These are phyloP conservation scores for Cladosporium austrohemisphaericum DNA, from an alignment of 2,329 filamentous ascomycete genomes.

Conservation along the genomic window DNA sequence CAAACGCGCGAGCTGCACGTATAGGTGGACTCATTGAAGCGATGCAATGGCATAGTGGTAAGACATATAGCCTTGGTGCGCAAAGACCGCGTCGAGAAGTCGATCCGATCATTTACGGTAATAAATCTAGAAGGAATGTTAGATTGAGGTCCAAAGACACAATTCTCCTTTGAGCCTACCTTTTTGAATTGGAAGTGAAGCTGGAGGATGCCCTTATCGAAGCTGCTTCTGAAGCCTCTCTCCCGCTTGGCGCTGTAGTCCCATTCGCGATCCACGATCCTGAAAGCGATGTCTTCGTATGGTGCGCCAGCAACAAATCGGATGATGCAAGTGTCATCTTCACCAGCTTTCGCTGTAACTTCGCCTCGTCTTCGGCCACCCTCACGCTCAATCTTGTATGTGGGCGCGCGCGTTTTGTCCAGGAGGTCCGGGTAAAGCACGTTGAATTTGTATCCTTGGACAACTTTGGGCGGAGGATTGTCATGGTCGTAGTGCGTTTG, in stretches of 20 bases:
- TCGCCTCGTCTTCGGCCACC: slow-evolving; percentile 84
- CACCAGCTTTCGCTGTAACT: slow-evolving; percentile 86
- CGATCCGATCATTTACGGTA: slow-evolving; percentile 40
- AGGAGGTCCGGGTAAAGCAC: slow-evolving; percentile 98
- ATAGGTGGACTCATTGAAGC: too few relatives aligned
- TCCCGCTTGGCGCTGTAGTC: slow-evolving; percentile 96
- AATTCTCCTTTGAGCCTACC: slow-evolving; percentile 46
- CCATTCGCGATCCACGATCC: slow-evolving; percentile 98
- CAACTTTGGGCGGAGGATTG: slow-evolving; percentile 94
- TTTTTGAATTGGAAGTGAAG: slow-evolving; percentile 99
- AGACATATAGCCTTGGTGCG: not conserved
- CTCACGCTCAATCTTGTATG: slow-evolving; percentile 92
- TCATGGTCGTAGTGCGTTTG: slow-evolving; percentile 99
- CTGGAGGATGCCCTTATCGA: slow-evolving; percentile 96
- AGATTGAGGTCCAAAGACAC: slow-evolving; percentile 15
- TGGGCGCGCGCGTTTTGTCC: slow-evolving; percentile 90
- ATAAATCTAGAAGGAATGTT: slow-evolving; percentile 39
- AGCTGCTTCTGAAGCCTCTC: slow-evolving; percentile 90
- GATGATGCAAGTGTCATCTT: slow-evolving; percentile 95
- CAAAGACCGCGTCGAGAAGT: not conserved
- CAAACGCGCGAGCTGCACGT: too few relatives aligned
- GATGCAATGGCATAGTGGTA: not conserved
- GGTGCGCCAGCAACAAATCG: slow-evolving; percentile 92
- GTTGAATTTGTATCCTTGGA: slow-evolving; percentile 99
- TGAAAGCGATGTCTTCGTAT: slow-evolving; percentile 94